Evolutionary conservation across 331 rosid species (phyloP), one percentile per base, ranked within the genome.

Genomic region (Stylosanthes scabra): DNA sequence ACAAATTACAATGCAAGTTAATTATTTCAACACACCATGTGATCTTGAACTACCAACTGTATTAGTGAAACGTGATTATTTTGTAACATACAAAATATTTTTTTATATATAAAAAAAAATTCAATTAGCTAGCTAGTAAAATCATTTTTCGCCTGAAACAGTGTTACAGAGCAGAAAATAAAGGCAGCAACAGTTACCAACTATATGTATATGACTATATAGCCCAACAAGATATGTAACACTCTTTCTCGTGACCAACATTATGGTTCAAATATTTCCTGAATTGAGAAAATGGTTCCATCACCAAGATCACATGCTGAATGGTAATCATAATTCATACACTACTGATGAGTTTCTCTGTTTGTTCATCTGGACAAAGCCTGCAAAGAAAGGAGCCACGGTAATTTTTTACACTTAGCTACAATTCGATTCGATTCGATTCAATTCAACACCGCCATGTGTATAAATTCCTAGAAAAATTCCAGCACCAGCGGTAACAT

Each of bases 231-330:
- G 16, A 54, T 73, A 80, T 44, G 46, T 57, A 7, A 12, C 68
- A 39, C 5, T 70, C 58, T 75, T 63, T 80, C 81, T 80, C 80
- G 77, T 80, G 80, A 69, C 59, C 50, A 56, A 28, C 45, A 57
- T 49, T 5, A 70, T 44, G 60, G 67, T 55, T 63, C 8, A 63
- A 63, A 7, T 40, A 44, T 73, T 79, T 67, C 79, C 83, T 13
- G 59, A 61, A 52, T 11, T 11, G 13, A 55, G 56, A 61, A 61
- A 51, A 68, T 8, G 20, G n/a, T 50, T 14, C 47, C 40, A 67
- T 61, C 74, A 27, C 62, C 74, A 45, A 61, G 15, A 70, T 59
- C 81, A 75, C 78, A 71, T 70, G 84, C 27, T 54, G 58, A 50
- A 51, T 51, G 57, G 57, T 51, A 9, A 51, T 51, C 27, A 51